Evolutionary conservation across 2,329 filamentous ascomycete species (phyloP), one percentile per base, ranked within the genome.

Genomic region (Calonectria montana): DNA sequence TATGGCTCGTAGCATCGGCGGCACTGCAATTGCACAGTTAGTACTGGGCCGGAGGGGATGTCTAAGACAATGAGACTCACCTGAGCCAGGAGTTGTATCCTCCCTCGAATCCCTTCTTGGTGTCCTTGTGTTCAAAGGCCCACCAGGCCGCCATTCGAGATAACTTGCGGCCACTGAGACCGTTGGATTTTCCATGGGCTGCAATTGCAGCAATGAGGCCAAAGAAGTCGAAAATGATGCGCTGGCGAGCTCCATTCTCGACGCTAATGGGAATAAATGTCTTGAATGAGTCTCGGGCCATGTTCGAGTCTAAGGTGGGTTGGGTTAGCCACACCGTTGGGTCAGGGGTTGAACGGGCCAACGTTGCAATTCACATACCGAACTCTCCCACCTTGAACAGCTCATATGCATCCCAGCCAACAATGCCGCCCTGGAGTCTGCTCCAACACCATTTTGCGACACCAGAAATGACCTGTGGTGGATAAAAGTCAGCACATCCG

Each of bases 371-470:
- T 25, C 47, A 75, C 75, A 64, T 69, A 97, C 95, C 95, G 87
- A 93, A 91, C 86, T 99, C 97, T 81, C 97, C 97, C 76, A 97
- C 93, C 80, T 94, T 95, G 88, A 99, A 99, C 25, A 97, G 89
- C 82, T 98, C 96, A 81, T 99, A 99, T 48, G 95, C 95, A 80
- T 98, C 95, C 97, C 97, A 98, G 70, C 95, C 95, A 41, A 99
- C 96, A 16, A 99, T 92, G 80, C 97, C 97, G 71, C 95, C 95
- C 48, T 93, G 91, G 63, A 99, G 87, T 84, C 97, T 91, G 82
- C 94, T 96, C 97, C 97, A 99, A 84, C 96, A 98, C 97, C 97
- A 99, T 87, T 98, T 99, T 75, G 97, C 88, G 48, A 98, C 95
- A 79, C 96, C 97, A 75, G 95, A 96, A 66, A 99, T 90, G 69